Base-by-base conservation (phyloP, 257 asterid species). In the Nicotiana otophora region DNA sequence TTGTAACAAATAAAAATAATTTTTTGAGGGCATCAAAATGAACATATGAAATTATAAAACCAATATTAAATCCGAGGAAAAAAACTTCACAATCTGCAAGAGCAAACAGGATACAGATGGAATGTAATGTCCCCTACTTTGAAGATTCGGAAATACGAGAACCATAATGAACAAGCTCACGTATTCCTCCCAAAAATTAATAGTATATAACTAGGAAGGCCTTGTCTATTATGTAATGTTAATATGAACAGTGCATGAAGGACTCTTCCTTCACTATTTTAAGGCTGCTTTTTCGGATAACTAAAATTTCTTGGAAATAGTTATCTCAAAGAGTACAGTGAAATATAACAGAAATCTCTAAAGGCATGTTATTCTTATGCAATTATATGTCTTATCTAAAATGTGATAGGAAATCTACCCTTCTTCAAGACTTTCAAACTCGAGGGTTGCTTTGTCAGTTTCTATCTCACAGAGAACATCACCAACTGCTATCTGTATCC, bases 381-480 rank as follows among this genome's bases (percentile, higher is more conserved):
- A 87, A 84, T 62, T 66, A 16, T 81, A 65, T 33, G 72, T 82
- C 69, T 48, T 28, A 16, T 48, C 31, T 53, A 64, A 39, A 84
- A 28, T 72, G 60, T n/a, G 75, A 30, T 57, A 78, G 83, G 42
- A 80, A 74, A 33, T 84, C 87, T 94, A 96, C 99, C 98, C 99
- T 90, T 96, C 99, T 95, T 94, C 99, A 85, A 94, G 99, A 87
- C 96, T 84, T 90, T 96, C 99, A 91, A 82, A 93, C 89, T 93
- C 99, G 69, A 96, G 89, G 65, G 98, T 96, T 42, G 99, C 99
- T 89, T 94, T 94, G 91, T 96, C 98, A 26, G 99, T 95, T 91
- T 96, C 99, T 84, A 95, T 95, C 93, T 96, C 99, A 87, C 99
- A 93, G 83, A 96, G 89, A 84, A 96, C 81, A 86, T 96, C 99